phyloP scores from a whole-genome alignment of 2,329 filamentous ascomycete genomes.

The Aspergillus tubingensis region DNA sequence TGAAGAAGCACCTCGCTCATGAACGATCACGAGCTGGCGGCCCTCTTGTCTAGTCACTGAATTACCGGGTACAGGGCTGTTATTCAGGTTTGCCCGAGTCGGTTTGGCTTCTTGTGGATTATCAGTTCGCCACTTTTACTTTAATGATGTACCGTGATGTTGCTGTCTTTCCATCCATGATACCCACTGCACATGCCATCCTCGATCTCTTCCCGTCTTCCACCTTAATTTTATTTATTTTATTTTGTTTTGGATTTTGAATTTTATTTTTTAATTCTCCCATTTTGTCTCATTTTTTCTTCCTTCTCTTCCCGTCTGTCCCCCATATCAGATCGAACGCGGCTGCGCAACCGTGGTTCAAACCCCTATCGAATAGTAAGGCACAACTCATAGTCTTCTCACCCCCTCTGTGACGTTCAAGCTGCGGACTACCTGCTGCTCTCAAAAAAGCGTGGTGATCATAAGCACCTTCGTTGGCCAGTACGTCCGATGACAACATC shows the following conservation, averaged over 20 bases:
- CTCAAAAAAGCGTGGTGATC: slow-evolving; percentile 3
- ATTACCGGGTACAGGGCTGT: slow-evolving; percentile 11
- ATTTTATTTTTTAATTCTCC: not conserved
- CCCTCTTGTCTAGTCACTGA: slow-evolving; percentile 3
- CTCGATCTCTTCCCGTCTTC: slow-evolving; percentile 10
- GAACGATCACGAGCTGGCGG: not conserved
- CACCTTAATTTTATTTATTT: slow-evolving; percentile 9
- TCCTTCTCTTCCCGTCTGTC: not conserved
- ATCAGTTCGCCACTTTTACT: slow-evolving; percentile 17
- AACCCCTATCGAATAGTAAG: not conserved
- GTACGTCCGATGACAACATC: slow-evolving; percentile 5
- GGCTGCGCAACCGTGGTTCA: not conserved
- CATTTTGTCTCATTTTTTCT: slow-evolving; percentile 10
- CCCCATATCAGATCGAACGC: slow-evolving; percentile 4
- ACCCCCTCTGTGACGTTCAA: not conserved
- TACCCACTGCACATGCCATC: not conserved
- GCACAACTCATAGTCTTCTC: not conserved
- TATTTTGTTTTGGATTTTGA: slow-evolving; percentile 7
- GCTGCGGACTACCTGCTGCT: not conserved
- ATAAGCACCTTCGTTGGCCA: slow-evolving; percentile 9
- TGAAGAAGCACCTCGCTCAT: slow-evolving; percentile 10
- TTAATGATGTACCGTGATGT: slow-evolving; percentile 6
- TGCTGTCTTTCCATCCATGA: slow-evolving; percentile 8
- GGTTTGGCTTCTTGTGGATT: slow-evolving; percentile 14
- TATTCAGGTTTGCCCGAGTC: slow-evolving; percentile 6